Evolutionary conservation across 2,329 filamentous ascomycete genomes (phyloP), one percentile per base, ranked within the genome.

Genomic region (Trichophyton equinum): DNA sequence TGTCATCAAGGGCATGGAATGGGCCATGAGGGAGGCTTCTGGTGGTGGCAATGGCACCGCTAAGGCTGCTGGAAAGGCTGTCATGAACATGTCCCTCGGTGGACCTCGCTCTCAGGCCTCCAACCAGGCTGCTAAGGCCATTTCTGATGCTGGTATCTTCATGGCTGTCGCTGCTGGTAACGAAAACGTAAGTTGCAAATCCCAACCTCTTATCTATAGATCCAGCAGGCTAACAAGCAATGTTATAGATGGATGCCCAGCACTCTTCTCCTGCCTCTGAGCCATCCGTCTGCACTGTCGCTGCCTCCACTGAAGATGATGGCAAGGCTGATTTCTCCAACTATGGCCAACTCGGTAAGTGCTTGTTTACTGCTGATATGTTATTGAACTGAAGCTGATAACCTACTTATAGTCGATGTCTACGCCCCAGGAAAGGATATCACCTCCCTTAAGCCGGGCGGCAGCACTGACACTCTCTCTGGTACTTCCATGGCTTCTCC

Each of bases 401-500:
- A 20, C 8, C 13, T 13, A 6, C 20, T n/a, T 38, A 42, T n/a
- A 63, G 76, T 82, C 53, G 81, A 83, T 67, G 71, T 85, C 67
- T 84, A 80, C 65, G 82, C 80, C 13, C 81, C 82, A 0, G 82
- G 82, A 47, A 74, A 79, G 63, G 65, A 76, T 63, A 77, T 84
- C 61, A 71, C 79, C 8, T 78, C 75, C 36, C 67, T 79, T 4
- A 82, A 77, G n/a, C 75, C 72, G 22, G 71, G 71, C 62, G 76
- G 73, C 47, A 74, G 77, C 61, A 75, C 79, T 65, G 78, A 81
- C 65, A 67, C 64, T 61, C 67, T 72, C 44, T 72, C 69, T 18
- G 71, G 72, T 58, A 73, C 72, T 49, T 73, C 72, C 7, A 72
- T 72, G 68, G 69, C 71, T 38, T 68, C 70, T 7, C 74, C 74